Percentiles rank a stretch among this genome's conserved stretches.
Evolutionary conservation across 2,329 filamentous ascomycete genomes (phyloP).

Genomic region (Sporothrix inflata): DNA sequence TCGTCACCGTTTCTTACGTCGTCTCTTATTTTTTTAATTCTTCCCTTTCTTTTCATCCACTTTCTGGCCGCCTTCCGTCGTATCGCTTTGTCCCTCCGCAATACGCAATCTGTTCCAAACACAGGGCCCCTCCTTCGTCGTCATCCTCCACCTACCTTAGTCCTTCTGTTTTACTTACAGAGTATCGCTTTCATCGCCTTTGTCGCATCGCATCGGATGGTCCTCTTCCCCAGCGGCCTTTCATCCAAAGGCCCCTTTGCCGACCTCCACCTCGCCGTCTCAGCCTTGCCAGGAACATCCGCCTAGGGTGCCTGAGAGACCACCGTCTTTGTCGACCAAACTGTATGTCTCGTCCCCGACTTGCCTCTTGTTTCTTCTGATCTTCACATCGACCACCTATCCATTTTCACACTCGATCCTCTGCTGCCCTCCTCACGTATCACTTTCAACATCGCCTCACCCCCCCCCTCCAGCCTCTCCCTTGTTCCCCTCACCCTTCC

Average conservation of each 20-base stretch:
- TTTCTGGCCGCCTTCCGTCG: slow-evolving; percentile 3
- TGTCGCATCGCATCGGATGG: slow-evolving; percentile 2
- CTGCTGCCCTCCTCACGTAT: background rate
- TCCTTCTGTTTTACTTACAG: background rate
- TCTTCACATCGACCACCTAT: background rate
- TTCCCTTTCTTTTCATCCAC: slow-evolving; percentile 24
- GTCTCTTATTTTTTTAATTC: slow-evolving; percentile 8
- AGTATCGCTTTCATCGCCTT: slow-evolving; percentile 8
- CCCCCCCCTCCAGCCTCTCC: background rate
- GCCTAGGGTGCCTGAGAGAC: background rate
- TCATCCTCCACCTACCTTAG: background rate
- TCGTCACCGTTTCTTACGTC: slow-evolving; percentile 3
- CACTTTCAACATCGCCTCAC: background rate
- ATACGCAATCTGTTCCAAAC: slow-evolving; percentile 20
- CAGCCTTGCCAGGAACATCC: slow-evolving; percentile 7
- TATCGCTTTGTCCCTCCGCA: background rate
- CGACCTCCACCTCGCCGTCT: background rate
- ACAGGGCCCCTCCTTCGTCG: slow-evolving; percentile 12
- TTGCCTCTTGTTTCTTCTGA: background rate
- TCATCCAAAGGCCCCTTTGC: background rate
- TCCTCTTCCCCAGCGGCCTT: background rate
- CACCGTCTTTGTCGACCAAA: background rate
- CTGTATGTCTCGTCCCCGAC: background rate
- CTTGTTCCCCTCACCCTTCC: background rate
- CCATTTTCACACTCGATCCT: background rate